Evolutionary conservation across 140 eudicot genomes (phyloP), one percentile per base, ranked within the genome.

Genomic region (Ambrosia hybrid): DNA sequence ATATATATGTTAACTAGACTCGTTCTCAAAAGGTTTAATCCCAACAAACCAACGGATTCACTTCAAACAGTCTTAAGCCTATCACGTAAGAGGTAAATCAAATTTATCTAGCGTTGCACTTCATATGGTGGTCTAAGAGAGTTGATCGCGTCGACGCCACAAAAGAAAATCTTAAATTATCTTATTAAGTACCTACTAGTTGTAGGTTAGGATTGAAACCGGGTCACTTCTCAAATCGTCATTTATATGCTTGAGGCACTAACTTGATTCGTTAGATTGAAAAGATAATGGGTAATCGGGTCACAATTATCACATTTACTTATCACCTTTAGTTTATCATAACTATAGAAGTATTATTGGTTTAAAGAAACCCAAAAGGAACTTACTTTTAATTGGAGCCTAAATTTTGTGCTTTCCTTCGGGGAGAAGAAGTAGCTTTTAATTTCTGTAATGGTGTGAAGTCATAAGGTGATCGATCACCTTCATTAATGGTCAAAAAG

Each of bases 361-460:
- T 55, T 52, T 38, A 37, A 76, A 58, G 56, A 45, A 66, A 64
- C 56, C 62, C 70, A 64, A 30, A 72, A 64, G 68, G 10, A 17
- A 37, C 7, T 57, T 49, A 30, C 55, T 57, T 45, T 68, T 76
- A 67, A 55, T 58, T 56, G 78, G 77, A 66, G 82, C 71, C 71
- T 83, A 63, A 71, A 61, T 79, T 68, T 70, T 72, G 83, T 81
- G 78, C 89, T 78, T 84, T 84, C 69, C 89, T 84, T 84, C 83
- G 80, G 73, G 72, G 10, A 67, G 85, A 84, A 84, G 89, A 78
- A 65, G 85, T 84, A 70, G 85, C 85, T 81, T 84, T 84, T 30
- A 30, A 30, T 30, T 81, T 48, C 59, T 80, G 58, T 73, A 68
- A 66, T 72, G 82, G 64, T 71, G 64, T 71, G 48, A 55, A 71